phyloP scores from a whole-genome alignment of 192 early-diverging fungal genomes.

The Paraglomus brasilianum region DNA sequence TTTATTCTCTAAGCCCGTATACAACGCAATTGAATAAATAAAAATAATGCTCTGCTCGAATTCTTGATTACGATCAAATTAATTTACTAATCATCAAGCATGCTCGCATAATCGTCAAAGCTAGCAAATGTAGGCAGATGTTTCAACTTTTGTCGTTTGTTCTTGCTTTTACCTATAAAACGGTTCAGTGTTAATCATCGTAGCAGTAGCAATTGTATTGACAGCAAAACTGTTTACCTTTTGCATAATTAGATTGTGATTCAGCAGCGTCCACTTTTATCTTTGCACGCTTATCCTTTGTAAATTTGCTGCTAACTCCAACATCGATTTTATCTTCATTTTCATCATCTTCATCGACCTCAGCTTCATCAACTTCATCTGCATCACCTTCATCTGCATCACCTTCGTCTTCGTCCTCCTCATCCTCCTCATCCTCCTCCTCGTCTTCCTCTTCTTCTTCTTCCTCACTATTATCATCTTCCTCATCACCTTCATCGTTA shows the following conservation, averaged over 20 bases:
- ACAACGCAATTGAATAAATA: no score
- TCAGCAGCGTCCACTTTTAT: slow-evolving; percentile 34
- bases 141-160: slow-evolving; percentile 53
- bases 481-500: slow-evolving; percentile 48
- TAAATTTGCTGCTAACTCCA: slow-evolving; percentile 44
- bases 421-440: slow-evolving; percentile 42
- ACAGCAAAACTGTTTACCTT: no score
- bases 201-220: no score
- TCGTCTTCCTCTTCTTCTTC: slow-evolving; percentile 44
- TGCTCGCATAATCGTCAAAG: slow-evolving; percentile 65
- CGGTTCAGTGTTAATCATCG: no score
- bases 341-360: slow-evolving; percentile 56
- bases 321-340: slow-evolving; percentile 61
- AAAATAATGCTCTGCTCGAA: no score
- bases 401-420: slow-evolving; percentile 53
- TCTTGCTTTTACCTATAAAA: slow-evolving; percentile 28
- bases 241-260: slow-evolving; percentile 15
- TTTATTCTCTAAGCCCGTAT: no score
- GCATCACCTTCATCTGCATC: slow-evolving; percentile 54
- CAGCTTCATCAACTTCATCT: slow-evolving; percentile 44
- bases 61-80: no score
- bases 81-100: no score
- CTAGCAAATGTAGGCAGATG: slow-evolving; percentile 67
- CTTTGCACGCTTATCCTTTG: slow-evolving; percentile 41
- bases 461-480: slow-evolving; percentile 46